Evolutionary conservation across 768 basidiomycete genomes (phyloP), one percentile per base, ranked within the genome.

Genomic region (Mrakia gelida): DNA sequence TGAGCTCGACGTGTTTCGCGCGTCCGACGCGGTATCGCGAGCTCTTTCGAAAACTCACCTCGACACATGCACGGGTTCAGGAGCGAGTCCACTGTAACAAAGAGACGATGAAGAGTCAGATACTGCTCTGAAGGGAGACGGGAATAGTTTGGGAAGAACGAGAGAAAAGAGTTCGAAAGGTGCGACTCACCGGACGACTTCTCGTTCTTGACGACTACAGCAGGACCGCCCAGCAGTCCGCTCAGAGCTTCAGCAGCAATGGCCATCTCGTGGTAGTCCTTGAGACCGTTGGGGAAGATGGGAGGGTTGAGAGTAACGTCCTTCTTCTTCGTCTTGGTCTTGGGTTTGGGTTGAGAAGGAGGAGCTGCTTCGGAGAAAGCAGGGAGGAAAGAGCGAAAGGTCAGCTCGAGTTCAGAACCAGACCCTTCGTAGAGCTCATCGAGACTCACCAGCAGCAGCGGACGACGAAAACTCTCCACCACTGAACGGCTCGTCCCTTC

Each of bases 251-350:
- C 78, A 0, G 74, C 78, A 9, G 74, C 78, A 9, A 16, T 26
- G 18, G 38, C 49, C 74, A 75, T 63, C 32, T 75, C 78, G 45
- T 75, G 78, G 23, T 71, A 59, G 49, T 79, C 78, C 62, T 68
- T 75, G 74, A 79, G 78, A 3, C 78, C 78, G 52, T 79, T 79
- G 0, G 78, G 78, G 56, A 75, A 71, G 11, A 74, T 70, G 5
- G 78, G 78, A 28, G 52, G 65, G 21, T 45, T 43, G n/a, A 70
- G 54, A 7, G 67, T 72, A 8, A 65, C n/a, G 43, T 79, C 78
- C 71, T 72, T 71, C 41, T 70, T 75, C 70, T 75, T 75, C 52
- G 49, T 65, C 62, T 73, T 75, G 32, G 41, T 38, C 49, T 71
- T 45, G 11, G 38, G 28, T 26, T 62, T 71, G 28, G 32, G n/a